A percentile compares a stretch with the other conserved stretches of the same genome.
Conservation (phyloP, 2,329 filamentous ascomycete species). For the Arthroderma uncinatum region DNA sequence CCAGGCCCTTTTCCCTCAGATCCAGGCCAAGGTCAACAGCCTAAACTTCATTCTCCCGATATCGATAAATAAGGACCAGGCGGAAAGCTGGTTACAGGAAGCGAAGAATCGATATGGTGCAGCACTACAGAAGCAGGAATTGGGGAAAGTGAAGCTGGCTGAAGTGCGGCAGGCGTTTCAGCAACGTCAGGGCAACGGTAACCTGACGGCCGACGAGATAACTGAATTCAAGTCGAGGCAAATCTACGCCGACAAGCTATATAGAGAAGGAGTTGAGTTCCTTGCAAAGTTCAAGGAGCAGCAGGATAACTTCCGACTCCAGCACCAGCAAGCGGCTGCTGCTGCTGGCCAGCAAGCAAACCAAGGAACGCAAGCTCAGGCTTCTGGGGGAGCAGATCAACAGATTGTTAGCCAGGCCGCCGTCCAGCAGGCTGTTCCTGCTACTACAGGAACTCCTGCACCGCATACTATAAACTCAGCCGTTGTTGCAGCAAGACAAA, state of each 20-base stretch:
- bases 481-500: slow-evolving; percentile 31
- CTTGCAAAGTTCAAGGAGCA: slow-evolving; percentile 40
- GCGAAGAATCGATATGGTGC: slow-evolving; percentile 39
- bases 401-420: slow-evolving; percentile 15
- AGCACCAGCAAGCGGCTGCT: slow-evolving; percentile 26
- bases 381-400: slow-evolving; percentile 9
- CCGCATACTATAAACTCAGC: slow-evolving; percentile 41
- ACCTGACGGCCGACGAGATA: slow-evolving; percentile 33
- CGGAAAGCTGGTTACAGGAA: slow-evolving; percentile 37
- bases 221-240: slow-evolving; percentile 35
- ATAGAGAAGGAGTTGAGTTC: slow-evolving; percentile 37
- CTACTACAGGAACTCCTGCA: slow-evolving; percentile 23
- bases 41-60: slow-evolving; percentile 37
- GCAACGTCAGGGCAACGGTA: slow-evolving; percentile 30
- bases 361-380: background rate
- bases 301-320: slow-evolving; percentile 35
- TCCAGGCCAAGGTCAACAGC: slow-evolving; percentile 37
- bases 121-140: slow-evolving; percentile 39
- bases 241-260: slow-evolving; percentile 30
- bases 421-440: slow-evolving; percentile 16
- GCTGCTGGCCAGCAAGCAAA: slow-evolving; percentile 12
- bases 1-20: slow-evolving; percentile 34
- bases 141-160: slow-evolving; percentile 33
- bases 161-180: slow-evolving; percentile 32
- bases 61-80: slow-evolving; percentile 33